Percentiles rank a stretch among this genome's conserved stretches.
Conservation (phyloP, 305 asterid species). For the Solanum hybrid region DNA sequence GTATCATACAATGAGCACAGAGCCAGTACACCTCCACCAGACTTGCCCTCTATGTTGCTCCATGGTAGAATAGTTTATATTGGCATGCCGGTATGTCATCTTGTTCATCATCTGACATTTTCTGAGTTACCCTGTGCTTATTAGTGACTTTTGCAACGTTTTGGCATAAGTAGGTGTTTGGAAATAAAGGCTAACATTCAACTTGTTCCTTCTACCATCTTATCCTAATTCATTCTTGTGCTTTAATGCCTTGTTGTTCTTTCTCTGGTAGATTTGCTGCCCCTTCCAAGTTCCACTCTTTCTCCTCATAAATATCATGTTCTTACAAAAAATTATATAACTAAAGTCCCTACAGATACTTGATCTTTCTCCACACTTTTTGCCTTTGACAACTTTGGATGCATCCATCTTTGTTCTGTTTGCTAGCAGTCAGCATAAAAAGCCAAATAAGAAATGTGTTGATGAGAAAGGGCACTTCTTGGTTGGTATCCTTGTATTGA, state of each 20-base stretch:
- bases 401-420: background rate
- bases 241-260: background rate
- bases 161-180: background rate
- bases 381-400: background rate
- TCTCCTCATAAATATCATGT: background rate
- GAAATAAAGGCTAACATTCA: background rate
- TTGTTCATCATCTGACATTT: background rate
- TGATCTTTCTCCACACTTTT: background rate
- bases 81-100: constrained; percentile 73
- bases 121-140: background rate
- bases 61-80: constrained; percentile 75
- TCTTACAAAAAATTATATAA: background rate
- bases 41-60: constrained; percentile 71
- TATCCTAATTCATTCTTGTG: background rate
- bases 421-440: background rate
- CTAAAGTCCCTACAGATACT: background rate
- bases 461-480: background rate
- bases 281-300: background rate
- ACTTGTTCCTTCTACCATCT: background rate
- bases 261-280: background rate
- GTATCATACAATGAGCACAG: constrained; percentile 60
- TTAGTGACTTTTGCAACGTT: background rate
- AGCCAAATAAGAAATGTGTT: background rate
- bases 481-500: background rate
- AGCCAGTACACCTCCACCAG: constrained; percentile 79